Evolutionary conservation across 768 basidiomycete genomes (phyloP).

Genomic region (Lactifluus subvellereus): DNA sequence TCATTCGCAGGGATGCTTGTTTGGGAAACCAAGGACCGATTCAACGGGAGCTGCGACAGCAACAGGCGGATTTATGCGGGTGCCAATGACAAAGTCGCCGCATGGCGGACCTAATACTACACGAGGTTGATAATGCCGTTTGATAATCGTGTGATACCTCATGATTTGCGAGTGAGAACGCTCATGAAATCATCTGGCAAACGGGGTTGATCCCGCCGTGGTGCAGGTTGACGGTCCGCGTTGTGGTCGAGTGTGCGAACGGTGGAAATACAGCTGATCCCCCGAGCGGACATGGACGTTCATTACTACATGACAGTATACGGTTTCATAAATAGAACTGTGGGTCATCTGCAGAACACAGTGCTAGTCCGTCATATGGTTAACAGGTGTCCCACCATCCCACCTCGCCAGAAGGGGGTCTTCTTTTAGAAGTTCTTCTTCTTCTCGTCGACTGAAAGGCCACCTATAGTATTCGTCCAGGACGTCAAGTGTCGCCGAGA

Average conservation of each 20-base stretch:
- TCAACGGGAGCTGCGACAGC: background rate
- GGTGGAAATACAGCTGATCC: constrained; percentile 1
- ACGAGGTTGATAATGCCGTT: background rate
- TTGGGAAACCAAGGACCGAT: background rate
- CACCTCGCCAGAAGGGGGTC: background rate
- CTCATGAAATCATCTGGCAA: constrained; percentile 1
- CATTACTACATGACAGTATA: constrained; percentile 15
- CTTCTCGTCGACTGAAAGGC: constrained; percentile 97
- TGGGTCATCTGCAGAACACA: constrained; percentile 5
- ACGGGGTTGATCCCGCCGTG: background rate
- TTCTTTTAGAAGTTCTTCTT: constrained; percentile 80
- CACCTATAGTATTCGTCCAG: constrained; percentile 45
- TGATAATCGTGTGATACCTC: background rate
- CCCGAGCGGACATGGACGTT: background rate
- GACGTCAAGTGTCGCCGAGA: constrained; percentile 1
- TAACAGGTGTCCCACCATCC: background rate
- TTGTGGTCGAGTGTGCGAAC: background rate
- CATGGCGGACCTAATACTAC: background rate
- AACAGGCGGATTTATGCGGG: background rate
- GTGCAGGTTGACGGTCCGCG: background rate
- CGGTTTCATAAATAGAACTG: constrained; percentile 12
- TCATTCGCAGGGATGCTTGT: background rate
- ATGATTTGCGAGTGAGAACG: background rate
- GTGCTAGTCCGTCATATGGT: background rate
- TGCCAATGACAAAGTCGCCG: background rate